Base-by-base conservation (phyloP, 345 rosid genomes). In the Theobroma cacao region DNA sequence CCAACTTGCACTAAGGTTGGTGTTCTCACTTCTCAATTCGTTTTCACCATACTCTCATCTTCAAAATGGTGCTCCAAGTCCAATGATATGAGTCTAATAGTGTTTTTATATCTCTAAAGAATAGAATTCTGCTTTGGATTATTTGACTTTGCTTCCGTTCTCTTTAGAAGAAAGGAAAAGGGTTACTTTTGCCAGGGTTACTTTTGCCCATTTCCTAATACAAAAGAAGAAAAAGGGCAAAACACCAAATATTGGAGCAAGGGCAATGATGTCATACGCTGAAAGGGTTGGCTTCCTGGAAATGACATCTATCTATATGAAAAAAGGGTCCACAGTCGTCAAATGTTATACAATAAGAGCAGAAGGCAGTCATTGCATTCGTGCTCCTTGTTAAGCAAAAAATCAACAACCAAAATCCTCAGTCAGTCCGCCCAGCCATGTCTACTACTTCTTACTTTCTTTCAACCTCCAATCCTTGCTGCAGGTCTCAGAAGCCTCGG, bases 391-490 rank as follows among this genome's bases (percentile, higher is more conserved):
- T n/a, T 14, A 40, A 41, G 11, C 58, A 33, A 30, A 38, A 4
- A 6, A 64, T 31, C 74, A 33, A n/a, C 20, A 36, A 28, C 45
- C 40, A 17, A 2, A 18, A 8, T 26, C 50, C 14, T 7, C n/a
- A 5, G 52, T 22, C 4, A 24, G 30, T 68, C 45, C 36, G 73
- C 17, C 12, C 79, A 47, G 7, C 72, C 66, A 86, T 89, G 90
- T 74, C 92, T 26, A 41, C 75, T 31, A 11, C 79, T 40, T 36
- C 84, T 43, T 78, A 64, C 81, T 59, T 63, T n/a, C 77, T 52
- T 50, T 50, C 81, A 24, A 43, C 33, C 20, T 45, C 89, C 41
- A 55, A 80, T 26, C 81, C 73, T 17, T 53, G 38, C 8, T 11
- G 13, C 30, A 38, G 26, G 3, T 65, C 56, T 45, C 41, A 80